These are phyloP conservation scores for Pholiota microspora DNA, from an alignment of 768 basidiomycete genomes.

Conservation along the genomic window DNA sequence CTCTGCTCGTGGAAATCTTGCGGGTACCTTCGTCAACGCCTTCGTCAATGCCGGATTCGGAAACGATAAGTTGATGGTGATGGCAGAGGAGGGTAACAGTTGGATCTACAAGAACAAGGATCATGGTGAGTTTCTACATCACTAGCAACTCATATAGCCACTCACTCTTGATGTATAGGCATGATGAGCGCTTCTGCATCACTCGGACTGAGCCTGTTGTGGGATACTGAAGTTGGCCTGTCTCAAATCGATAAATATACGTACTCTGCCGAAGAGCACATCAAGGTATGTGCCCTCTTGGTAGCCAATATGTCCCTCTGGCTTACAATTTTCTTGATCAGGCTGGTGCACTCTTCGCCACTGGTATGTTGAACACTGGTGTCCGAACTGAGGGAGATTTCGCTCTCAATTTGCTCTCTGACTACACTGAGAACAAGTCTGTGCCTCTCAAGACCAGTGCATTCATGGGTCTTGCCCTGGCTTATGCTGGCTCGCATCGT, in stretches of 20 bases:
- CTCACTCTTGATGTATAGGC: conserved; percentile 38
- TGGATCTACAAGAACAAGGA: conserved; percentile 99
- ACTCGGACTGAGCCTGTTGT: conserved; percentile 87
- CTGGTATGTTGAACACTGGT: conserved; percentile 86
- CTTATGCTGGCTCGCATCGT: conserved; percentile 91
- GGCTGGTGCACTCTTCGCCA: conserved; percentile 94
- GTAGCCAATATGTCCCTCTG: too few species aligned
- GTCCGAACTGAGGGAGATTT: conserved; percentile 93
- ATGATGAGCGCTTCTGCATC: conserved; percentile 98
- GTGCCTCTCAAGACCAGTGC: conserved; percentile 82
- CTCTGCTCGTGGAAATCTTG: conserved; percentile 91
- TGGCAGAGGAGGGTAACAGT: conserved; percentile 92
- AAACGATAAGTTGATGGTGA: conserved; percentile 98
- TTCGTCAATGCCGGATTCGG: conserved; percentile 99
- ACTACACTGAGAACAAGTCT: conserved; percentile 87
- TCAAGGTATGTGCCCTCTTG: conserved; percentile 81
- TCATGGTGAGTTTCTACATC: conserved; percentile 56
- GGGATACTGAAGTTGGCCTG: conserved; percentile 95
- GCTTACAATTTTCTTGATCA: conserved; percentile 21
- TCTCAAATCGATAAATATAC: conserved; percentile 97
- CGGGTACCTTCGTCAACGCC: conserved; percentile 97
- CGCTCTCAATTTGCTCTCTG: conserved; percentile 85
- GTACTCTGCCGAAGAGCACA: conserved; percentile 93
- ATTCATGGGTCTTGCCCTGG: conserved; percentile 90
- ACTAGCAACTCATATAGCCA: neutral